Conservation (phyloP, 495 filamentous ascomycete genomes). For the Penicillium egyptiacum region DNA sequence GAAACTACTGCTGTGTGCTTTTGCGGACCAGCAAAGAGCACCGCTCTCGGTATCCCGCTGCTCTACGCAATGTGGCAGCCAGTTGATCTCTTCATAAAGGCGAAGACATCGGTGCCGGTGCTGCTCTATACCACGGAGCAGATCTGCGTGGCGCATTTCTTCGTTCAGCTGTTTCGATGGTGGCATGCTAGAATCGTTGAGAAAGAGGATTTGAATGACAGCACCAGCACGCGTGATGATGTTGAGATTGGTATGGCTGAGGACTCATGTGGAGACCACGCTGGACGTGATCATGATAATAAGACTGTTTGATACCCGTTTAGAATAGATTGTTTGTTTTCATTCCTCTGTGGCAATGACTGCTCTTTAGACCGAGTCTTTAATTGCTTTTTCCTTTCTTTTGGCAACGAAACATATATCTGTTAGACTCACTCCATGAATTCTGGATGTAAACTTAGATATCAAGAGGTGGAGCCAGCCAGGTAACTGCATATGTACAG, state of each 20-base stretch:
- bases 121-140: slow-evolving; percentile 58
- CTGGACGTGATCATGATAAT: slow-evolving; percentile 2
- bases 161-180: slow-evolving; percentile 52
- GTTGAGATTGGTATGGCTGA: slow-evolving; percentile 14
- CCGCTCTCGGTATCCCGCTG: slow-evolving; percentile 53
- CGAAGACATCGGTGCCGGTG: slow-evolving; percentile 54
- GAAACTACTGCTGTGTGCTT: slow-evolving; percentile 57
- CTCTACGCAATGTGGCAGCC: slow-evolving; percentile 55
- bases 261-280: slow-evolving; percentile 1
- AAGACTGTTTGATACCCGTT: slow-evolving; percentile 13
- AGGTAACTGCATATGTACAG: too few species aligned
- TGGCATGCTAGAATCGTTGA: slow-evolving; percentile 42
- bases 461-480: too few species aligned
- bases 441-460: background rate
- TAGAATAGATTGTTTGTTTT: background rate
- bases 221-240: background rate
- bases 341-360: background rate
- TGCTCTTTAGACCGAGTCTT: background rate
- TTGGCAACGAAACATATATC: background rate
- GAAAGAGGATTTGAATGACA: slow-evolving; percentile 23
- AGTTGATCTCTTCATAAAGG: slow-evolving; percentile 48
- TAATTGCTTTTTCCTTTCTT: background rate
- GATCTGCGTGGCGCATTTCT: slow-evolving; percentile 55
- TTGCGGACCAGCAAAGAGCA: slow-evolving; percentile 58
- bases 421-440: background rate